A percentile compares a stretch with the other conserved stretches of the same genome.
Evolutionary conservation across 331 rosid species (phyloP).

Genomic region (Quercus tomentella): DNA sequence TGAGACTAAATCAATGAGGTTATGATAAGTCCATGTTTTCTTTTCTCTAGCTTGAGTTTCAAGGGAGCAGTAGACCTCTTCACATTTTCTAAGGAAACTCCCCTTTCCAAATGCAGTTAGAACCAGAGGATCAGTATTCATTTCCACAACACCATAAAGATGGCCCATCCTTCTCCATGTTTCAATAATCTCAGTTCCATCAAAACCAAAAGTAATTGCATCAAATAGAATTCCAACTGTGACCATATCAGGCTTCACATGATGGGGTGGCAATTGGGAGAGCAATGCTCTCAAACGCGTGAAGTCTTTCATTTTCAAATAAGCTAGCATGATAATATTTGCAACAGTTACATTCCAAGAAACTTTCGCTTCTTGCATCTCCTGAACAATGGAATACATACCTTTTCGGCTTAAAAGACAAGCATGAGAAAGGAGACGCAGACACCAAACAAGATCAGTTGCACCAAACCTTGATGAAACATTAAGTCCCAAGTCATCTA

Average conservation of each 20-base stretch:
- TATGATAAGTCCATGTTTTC: slow-evolving; percentile 49
- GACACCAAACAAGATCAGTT: slow-evolving; percentile 55
- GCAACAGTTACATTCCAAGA: slow-evolving; percentile 48
- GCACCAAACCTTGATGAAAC: slow-evolving; percentile 37
- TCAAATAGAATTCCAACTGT: slow-evolving; percentile 60
- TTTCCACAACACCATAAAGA: slow-evolving; percentile 44
- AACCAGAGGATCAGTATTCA: slow-evolving; percentile 66
- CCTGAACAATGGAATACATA: slow-evolving; percentile 40
- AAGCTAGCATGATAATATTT: slow-evolving; percentile 54
- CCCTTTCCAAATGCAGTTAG: slow-evolving; percentile 77
- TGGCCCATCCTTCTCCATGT: slow-evolving; percentile 53
- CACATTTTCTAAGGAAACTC: slow-evolving; percentile 50
- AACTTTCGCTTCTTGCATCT: slow-evolving; percentile 42
- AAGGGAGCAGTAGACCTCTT: slow-evolving; percentile 46
- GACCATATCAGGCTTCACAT: slow-evolving; percentile 50
- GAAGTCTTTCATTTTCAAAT: slow-evolving; percentile 73
- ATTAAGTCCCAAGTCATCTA: slow-evolving; percentile 58
- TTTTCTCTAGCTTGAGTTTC: slow-evolving; percentile 41
- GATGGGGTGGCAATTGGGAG: slow-evolving; percentile 30
- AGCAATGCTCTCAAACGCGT: slow-evolving; percentile 43
- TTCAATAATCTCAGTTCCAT: slow-evolving; percentile 39
- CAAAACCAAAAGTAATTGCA: slow-evolving; percentile 52
- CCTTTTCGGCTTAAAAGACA: slow-evolving; percentile 66
- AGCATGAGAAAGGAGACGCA: slow-evolving; percentile 66
- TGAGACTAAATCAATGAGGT: slow-evolving; percentile 47